These are phyloP conservation scores for Macrophomina phaseolina DNA, from an alignment of 2,329 filamentous ascomycete species.

Conservation along the genomic window DNA sequence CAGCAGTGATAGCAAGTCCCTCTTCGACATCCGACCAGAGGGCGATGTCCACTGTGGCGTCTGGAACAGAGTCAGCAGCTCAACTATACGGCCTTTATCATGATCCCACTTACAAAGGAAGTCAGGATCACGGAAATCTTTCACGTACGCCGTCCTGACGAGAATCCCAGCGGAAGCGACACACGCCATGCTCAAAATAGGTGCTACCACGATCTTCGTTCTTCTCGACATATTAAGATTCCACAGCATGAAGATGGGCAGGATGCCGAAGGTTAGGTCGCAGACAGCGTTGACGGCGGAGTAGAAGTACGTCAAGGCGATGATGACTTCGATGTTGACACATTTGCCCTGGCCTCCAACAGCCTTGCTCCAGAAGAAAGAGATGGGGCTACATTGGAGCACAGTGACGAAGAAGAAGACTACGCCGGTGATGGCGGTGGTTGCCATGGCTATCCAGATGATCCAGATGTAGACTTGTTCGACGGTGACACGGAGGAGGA, in stretches of 20 bases:
- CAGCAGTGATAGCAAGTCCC: conserved; percentile 43
- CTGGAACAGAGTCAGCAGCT: neutral
- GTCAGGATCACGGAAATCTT: conserved; percentile 42
- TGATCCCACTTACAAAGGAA: conserved; percentile 36
- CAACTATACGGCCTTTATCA: neutral
- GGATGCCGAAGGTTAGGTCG: conserved; percentile 57
- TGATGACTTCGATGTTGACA: conserved; percentile 48
- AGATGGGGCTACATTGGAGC: conserved; percentile 57
- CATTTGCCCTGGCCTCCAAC: conserved; percentile 49
- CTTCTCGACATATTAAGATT: conserved; percentile 55
- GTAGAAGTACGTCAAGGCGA: conserved; percentile 53
- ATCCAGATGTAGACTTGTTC: conserved; percentile 34
- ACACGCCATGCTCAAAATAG: conserved; percentile 58
- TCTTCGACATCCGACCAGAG: conserved; percentile 46
- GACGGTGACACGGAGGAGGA: conserved; percentile 13
- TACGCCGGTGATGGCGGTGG: conserved; percentile 44
- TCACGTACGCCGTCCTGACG: conserved; percentile 43
- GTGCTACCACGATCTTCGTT: conserved; percentile 54
- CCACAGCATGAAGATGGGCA: conserved; percentile 60
- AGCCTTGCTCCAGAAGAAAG: conserved; percentile 56
- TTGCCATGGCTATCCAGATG: conserved; percentile 44
- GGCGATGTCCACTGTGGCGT: conserved; percentile 42
- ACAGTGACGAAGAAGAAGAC: conserved; percentile 55
- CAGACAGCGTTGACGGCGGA: conserved; percentile 52
- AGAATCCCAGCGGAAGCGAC: conserved; percentile 47